Conservation (phyloP, 1,284 basidiomycete species). For the Fomes fomentarius region DNA sequence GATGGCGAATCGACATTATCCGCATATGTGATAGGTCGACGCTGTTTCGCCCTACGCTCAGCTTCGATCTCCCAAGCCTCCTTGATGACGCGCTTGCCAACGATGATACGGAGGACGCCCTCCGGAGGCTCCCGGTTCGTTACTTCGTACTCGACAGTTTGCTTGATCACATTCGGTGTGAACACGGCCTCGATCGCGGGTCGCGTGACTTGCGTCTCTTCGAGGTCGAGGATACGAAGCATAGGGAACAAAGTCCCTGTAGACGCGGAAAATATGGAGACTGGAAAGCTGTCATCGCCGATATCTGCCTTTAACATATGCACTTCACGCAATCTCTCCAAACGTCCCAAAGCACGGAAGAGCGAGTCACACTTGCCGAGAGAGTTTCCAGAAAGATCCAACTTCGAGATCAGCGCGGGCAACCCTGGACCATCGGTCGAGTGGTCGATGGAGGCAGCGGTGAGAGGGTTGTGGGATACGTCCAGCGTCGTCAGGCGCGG, state of each 20-base stretch:
- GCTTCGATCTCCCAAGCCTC: constrained; percentile 79
- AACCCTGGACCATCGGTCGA: constrained; percentile 37
- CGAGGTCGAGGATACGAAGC: constrained; percentile 62
- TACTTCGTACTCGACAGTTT: constrained; percentile 55
- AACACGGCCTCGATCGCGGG: constrained; percentile 50
- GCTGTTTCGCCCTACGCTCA: constrained; percentile 51
- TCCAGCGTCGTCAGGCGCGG: constrained; percentile 64
- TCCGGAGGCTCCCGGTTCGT: constrained; percentile 54
- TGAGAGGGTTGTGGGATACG: constrained; percentile 65
- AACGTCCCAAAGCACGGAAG: constrained; percentile 47
- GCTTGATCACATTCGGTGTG: constrained; percentile 33
- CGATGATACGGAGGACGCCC: constrained; percentile 56
- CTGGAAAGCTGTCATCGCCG: constrained; percentile 58
- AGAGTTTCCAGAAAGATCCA: constrained; percentile 46
- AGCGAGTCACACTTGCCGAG: constrained; percentile 39
- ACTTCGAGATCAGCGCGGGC: constrained; percentile 34
- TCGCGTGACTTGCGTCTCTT: constrained; percentile 59
- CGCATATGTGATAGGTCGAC: constrained; percentile 14
- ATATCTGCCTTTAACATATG: constrained; percentile 59
- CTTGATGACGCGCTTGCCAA: constrained; percentile 69
- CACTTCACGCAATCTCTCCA: constrained; percentile 62
- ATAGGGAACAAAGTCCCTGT: constrained; percentile 45
- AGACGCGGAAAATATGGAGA: constrained; percentile 40
- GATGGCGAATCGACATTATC: background rate
- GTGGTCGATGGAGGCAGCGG: constrained; percentile 55